Percentiles rank a stretch among this genome's conserved stretches.
Evolutionary conservation across 169 alveolate species (phyloP).

Genomic region (Eimeria praecox): DNA sequence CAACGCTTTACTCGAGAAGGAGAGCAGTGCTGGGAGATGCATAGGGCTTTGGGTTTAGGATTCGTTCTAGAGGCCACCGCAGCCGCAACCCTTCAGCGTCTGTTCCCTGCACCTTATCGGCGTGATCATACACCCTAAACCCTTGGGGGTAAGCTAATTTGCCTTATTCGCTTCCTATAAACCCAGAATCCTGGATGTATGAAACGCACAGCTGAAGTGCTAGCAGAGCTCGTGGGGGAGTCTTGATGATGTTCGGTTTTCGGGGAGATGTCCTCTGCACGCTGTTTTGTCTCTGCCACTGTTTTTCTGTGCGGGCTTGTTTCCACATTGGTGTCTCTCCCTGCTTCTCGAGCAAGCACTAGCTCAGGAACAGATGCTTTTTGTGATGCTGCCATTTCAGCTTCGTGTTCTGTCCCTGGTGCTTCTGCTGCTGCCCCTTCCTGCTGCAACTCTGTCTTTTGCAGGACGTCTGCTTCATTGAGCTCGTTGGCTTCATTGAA

Average conservation of each 20-base stretch:
- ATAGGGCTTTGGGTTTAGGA: background rate
- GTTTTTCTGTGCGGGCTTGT: background rate
- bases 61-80: background rate
- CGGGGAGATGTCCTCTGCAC: background rate
- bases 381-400: background rate
- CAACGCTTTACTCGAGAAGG: background rate
- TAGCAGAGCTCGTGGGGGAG: slow-evolving; percentile 49
- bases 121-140: background rate
- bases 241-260: background rate
- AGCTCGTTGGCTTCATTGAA: background rate
- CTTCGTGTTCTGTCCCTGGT: background rate
- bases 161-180: background rate
- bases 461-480: background rate
- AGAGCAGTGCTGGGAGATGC: background rate
- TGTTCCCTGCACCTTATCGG: background rate
- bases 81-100: background rate
- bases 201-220: slow-evolving; percentile 37
- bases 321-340: background rate
- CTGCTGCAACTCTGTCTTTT: background rate
- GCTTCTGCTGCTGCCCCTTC: background rate
- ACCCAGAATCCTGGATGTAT: background rate
- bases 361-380: background rate
- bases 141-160: background rate
- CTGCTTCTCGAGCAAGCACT: background rate
- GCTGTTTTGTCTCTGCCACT: background rate